phyloP scores from a whole-genome alignment of 164 flowering plant species.

The Vitis cinerea region DNA sequence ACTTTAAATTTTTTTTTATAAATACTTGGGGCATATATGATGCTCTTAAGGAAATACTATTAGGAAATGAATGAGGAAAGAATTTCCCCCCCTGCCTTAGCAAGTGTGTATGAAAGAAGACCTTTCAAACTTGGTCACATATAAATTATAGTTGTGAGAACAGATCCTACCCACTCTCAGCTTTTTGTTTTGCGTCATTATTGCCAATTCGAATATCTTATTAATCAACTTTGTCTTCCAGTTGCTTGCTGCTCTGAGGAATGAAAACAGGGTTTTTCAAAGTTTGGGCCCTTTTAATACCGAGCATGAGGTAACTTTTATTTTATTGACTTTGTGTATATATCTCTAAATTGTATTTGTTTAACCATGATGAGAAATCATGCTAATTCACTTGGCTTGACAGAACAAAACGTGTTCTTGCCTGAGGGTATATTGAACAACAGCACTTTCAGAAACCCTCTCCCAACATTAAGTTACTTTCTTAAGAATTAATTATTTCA shows the following conservation, averaged over 20 bases:
- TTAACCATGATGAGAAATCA: background rate
- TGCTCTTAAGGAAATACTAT: background rate
- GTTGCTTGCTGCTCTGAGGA: constrained; percentile 96
- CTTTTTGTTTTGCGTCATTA: background rate
- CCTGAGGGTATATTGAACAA: too few relatives aligned
- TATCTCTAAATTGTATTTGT: too few relatives aligned
- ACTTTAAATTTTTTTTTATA: background rate
- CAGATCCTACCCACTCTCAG: too few relatives aligned
- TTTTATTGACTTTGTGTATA: background rate
- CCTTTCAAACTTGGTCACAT: too few relatives aligned
- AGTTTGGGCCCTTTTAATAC: constrained; percentile 58
- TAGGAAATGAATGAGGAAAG: background rate
- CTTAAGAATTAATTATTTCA: too few relatives aligned
- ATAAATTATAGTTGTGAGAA: too few relatives aligned
- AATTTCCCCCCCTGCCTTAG: background rate
- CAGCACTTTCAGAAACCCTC: too few relatives aligned
- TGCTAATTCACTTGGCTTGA: background rate
- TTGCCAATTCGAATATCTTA: background rate
- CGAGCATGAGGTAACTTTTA: constrained; percentile 75
- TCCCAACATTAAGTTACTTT: too few relatives aligned
- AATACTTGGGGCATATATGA: background rate
- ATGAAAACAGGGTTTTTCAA: constrained; percentile 45
- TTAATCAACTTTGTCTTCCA: constrained; percentile 23
- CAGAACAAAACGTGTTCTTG: too few relatives aligned
- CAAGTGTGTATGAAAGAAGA: background rate